These are phyloP conservation scores for Sporisorium iseilematis-ciliati DNA, from an alignment of 1,284 basidiomycete species.

Conservation along the genomic window DNA sequence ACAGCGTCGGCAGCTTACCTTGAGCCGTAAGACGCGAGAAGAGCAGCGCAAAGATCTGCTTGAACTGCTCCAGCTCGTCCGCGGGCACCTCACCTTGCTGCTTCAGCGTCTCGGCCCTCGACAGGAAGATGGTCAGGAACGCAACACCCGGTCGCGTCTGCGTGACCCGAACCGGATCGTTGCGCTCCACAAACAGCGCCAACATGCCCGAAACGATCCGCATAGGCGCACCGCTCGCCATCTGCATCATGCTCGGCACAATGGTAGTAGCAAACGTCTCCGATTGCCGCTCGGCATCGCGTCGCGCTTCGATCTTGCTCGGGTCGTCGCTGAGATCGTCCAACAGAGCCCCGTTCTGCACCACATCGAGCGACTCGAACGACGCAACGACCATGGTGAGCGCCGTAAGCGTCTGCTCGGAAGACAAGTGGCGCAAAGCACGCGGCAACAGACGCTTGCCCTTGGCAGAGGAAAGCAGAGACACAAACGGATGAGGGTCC, in stretches of 20 bases:
- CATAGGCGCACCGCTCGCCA: slow-evolving; percentile 82
- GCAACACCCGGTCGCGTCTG: slow-evolving; percentile 87
- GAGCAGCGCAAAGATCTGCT: slow-evolving; percentile 79
- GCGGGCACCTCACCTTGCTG: slow-evolving; percentile 73
- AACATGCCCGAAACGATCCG: slow-evolving; percentile 88
- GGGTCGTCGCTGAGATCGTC: slow-evolving; percentile 47
- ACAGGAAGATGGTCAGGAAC: slow-evolving; percentile 89
- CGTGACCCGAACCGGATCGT: slow-evolving; percentile 80
- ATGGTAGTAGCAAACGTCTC: slow-evolving; percentile 88
- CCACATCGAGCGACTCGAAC: slow-evolving; percentile 86
- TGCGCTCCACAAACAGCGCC: slow-evolving; percentile 84
- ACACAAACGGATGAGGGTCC: slow-evolving; percentile 97
- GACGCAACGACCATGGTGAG: slow-evolving; percentile 92
- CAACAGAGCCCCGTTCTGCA: slow-evolving; percentile 33
- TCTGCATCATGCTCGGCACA: slow-evolving; percentile 85
- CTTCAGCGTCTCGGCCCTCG: slow-evolving; percentile 89
- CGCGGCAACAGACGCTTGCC: slow-evolving; percentile 93
- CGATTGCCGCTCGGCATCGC: slow-evolving; percentile 86
- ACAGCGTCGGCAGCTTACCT: slow-evolving; percentile 77
- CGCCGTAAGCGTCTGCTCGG: slow-evolving; percentile 84
- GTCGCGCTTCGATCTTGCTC: slow-evolving; percentile 46
- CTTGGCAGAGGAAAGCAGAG: slow-evolving; percentile 87
- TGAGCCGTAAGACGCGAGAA: slow-evolving; percentile 81
- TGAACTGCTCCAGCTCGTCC: slow-evolving; percentile 87
- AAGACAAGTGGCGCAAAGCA: slow-evolving; percentile 84